These are phyloP conservation scores for Aspergillus bertholletiae DNA, from an alignment of 495 filamentous ascomycete species.

Conservation along the genomic window DNA sequence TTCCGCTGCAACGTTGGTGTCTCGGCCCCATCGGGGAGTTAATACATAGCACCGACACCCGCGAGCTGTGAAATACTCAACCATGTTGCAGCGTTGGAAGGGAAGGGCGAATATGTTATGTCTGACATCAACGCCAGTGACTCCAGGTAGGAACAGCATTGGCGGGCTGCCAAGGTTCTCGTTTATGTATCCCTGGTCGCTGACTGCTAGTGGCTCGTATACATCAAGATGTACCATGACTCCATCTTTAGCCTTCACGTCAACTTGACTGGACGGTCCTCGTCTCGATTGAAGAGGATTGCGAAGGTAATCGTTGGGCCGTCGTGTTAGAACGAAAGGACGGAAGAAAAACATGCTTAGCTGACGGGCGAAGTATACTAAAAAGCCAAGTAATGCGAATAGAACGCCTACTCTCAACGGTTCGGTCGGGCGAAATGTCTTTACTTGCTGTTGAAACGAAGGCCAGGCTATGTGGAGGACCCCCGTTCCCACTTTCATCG, in stretches of 20 bases:
- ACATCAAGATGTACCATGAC: background rate
- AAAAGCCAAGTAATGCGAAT: conserved; percentile 5
- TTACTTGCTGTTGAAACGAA: conserved; percentile 56
- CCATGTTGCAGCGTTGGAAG: conserved; percentile 60
- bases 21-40: conserved; percentile 58
- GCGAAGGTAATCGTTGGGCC: background rate
- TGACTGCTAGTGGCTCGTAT: background rate
- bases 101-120: conserved; percentile 63
- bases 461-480: conserved; percentile 53
- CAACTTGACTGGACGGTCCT: background rate
- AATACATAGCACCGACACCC: conserved; percentile 58
- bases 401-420: background rate
- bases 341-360: conserved; percentile 52
- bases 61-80: conserved; percentile 59
- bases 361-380: conserved; percentile 55
- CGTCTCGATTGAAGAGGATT: background rate
- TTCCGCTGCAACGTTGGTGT: conserved; percentile 46
- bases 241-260: background rate
- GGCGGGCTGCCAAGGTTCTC: background rate
- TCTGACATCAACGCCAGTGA: conserved; percentile 61
- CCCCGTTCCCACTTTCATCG: conserved; percentile 51
- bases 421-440: conserved; percentile 41
- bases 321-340: conserved; percentile 35
- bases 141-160: conserved; percentile 34
- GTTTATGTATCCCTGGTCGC: background rate